These are phyloP conservation scores for Lactarius akahatsu DNA, from an alignment of 768 basidiomycete species.

Conservation along the genomic window DNA sequence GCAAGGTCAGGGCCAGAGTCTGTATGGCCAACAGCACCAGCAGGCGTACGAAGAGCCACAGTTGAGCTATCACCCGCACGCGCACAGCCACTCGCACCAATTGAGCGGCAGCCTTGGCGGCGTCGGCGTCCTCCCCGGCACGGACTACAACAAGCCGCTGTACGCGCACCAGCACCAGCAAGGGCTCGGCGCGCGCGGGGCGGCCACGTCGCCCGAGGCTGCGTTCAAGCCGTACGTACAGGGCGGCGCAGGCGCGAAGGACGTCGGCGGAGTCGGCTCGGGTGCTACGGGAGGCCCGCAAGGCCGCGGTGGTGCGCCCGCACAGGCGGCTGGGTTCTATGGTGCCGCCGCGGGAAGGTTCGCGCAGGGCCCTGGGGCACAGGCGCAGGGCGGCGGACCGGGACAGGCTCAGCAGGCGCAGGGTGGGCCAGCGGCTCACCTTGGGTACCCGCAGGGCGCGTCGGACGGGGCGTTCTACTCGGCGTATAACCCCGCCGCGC, in stretches of 20 bases:
- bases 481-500: slow-evolving; percentile 48
- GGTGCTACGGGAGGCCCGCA: slow-evolving; percentile 42
- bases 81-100: slow-evolving; percentile 40
- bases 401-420: slow-evolving; percentile 42
- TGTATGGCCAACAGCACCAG: slow-evolving; percentile 66
- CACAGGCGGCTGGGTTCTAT: slow-evolving; percentile 49
- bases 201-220: slow-evolving; percentile 64
- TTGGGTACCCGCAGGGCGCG: slow-evolving; percentile 62
- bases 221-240: slow-evolving; percentile 76
- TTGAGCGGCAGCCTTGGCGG: slow-evolving; percentile 39
- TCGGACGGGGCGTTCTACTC: slow-evolving; percentile 65
- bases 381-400: slow-evolving; percentile 51
- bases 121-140: slow-evolving; percentile 32
- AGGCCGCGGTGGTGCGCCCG: slow-evolving; percentile 46
- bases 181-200: slow-evolving; percentile 51
- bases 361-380: slow-evolving; percentile 36
- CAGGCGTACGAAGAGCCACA: slow-evolving; percentile 52
- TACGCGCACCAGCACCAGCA: slow-evolving; percentile 63
- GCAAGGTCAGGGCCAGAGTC: slow-evolving; percentile 58
- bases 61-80: slow-evolving; percentile 57
- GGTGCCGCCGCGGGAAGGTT: slow-evolving; percentile 43
- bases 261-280: slow-evolving; percentile 44
- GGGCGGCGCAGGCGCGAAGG: slow-evolving; percentile 50
- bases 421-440: slow-evolving; percentile 52
- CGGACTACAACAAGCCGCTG: slow-evolving; percentile 47